These are phyloP conservation scores for Flammula alnicola DNA, from an alignment of 1,284 basidiomycete genomes.

Conservation along the genomic window DNA sequence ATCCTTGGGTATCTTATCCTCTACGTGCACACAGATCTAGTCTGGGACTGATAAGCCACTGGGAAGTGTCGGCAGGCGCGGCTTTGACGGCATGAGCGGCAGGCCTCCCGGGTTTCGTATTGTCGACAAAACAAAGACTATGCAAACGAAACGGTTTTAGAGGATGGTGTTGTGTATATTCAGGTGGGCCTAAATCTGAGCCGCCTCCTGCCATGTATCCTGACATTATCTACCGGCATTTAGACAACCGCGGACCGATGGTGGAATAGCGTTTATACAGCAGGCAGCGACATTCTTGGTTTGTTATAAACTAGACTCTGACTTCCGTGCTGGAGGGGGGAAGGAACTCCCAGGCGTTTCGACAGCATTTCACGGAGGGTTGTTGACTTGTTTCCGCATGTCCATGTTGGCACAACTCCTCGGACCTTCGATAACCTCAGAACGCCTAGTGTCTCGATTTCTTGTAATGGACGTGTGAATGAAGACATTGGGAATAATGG, in stretches of 20 bases:
- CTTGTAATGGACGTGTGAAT: too few relatives aligned
- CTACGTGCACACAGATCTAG: neutral
- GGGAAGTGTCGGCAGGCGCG: too few relatives aligned
- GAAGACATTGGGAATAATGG: too few relatives aligned
- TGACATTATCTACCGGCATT: neutral
- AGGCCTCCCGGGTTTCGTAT: slow-evolving; percentile 38
- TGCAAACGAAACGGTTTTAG: slow-evolving; percentile 35
- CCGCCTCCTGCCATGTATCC: neutral
- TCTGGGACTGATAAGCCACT: too few relatives aligned
- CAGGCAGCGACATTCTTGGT: slow-evolving; percentile 16
- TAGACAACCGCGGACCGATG: slow-evolving; percentile 30
- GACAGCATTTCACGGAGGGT: too few relatives aligned
- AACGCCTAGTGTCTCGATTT: too few relatives aligned
- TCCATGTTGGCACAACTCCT: too few relatives aligned
- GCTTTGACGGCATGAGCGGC: too few relatives aligned
- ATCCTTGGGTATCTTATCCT: slow-evolving; percentile 28
- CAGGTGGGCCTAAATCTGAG: slow-evolving; percentile 29
- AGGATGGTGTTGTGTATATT: slow-evolving; percentile 37
- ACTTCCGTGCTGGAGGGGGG: too few relatives aligned
- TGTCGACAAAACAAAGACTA: slow-evolving; percentile 31
- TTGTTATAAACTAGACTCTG: slow-evolving; percentile 12
- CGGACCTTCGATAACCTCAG: too few relatives aligned
- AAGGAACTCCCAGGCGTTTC: too few relatives aligned
- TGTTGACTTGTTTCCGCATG: too few relatives aligned
- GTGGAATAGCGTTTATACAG: slow-evolving; percentile 29